A percentile compares a stretch with the other conserved stretches of the same genome.
Evolutionary conservation across 768 basidiomycete genomes (phyloP).

Genomic region (Antrodiella citrinella): DNA sequence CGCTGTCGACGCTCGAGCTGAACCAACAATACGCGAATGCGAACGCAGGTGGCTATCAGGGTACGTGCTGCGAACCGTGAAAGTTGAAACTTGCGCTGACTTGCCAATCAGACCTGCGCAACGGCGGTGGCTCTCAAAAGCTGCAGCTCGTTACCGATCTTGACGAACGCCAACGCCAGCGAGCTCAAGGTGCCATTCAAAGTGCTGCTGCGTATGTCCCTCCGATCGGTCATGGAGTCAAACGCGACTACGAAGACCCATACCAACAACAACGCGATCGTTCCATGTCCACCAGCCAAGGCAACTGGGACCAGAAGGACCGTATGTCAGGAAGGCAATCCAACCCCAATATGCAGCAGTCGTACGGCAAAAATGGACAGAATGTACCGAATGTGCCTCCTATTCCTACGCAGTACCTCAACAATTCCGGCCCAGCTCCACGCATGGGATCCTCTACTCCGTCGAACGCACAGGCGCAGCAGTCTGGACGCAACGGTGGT

Average conservation of each 20-base stretch:
- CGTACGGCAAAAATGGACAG: constrained; percentile 34
- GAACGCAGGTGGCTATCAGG: constrained; percentile 23
- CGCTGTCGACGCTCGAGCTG: constrained; percentile 63
- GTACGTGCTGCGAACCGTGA: constrained; percentile 20
- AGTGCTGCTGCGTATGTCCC: constrained; percentile 40
- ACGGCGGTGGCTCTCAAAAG: constrained; percentile 34
- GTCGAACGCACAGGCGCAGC: constrained; percentile 11
- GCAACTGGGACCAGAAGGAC: constrained; percentile 62
- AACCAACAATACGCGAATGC: constrained; percentile 25
- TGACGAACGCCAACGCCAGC: constrained; percentile 52
- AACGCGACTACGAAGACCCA: constrained; percentile 16
- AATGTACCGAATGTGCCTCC: constrained; percentile 59
- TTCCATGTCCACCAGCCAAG: constrained; percentile 28
- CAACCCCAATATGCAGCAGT: constrained; percentile 62
- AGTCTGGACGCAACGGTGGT: constrained; percentile 32
- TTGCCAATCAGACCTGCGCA: constrained; percentile 28
- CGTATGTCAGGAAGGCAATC: constrained; percentile 49
- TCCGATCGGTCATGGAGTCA: constrained; percentile 32
- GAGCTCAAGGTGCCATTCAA: constrained; percentile 36
- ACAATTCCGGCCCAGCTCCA: constrained; percentile 33
- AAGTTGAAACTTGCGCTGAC: neutral
- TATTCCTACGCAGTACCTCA: constrained; percentile 68
- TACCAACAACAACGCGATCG: constrained; percentile 25
- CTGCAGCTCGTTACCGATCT: constrained; percentile 54
- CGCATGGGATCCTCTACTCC: constrained; percentile 17